Conservation (phyloP, 805 yeast genomes). For the Ogataea thermomethanolica region DNA sequence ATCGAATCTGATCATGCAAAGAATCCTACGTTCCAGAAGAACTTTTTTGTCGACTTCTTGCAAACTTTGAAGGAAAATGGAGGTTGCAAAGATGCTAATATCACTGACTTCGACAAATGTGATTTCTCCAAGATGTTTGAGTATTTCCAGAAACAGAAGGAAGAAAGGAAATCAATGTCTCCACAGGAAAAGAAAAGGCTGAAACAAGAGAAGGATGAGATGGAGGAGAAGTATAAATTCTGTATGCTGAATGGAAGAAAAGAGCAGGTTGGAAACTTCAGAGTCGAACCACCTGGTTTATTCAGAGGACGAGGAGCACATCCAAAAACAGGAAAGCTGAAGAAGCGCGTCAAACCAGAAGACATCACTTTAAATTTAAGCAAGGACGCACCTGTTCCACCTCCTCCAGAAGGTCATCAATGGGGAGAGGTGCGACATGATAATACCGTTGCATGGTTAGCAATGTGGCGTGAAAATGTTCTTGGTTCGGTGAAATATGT, state of each 20-base stretch:
- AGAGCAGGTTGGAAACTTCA: conserved; percentile 90
- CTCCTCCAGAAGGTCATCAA: conserved; percentile 78
- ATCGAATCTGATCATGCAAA: conserved; percentile 83
- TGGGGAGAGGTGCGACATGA: conserved; percentile 94
- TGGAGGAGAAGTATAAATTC: conserved; percentile 77
- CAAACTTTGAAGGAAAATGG: conserved; percentile 67
- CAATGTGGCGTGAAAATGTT: conserved; percentile 95
- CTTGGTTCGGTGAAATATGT: conserved; percentile 83
- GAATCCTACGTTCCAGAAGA: conserved; percentile 80
- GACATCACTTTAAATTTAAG: conserved; percentile 83
- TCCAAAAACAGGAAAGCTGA: conserved; percentile 90
- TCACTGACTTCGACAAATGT: conserved; percentile 60
- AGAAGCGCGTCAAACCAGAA: conserved; percentile 84
- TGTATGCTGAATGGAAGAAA: conserved; percentile 83
- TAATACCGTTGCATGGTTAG: conserved; percentile 90
- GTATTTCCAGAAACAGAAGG: conserved; percentile 64
- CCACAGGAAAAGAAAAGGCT: conserved; percentile 71
- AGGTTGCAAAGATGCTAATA: conserved; percentile 50
- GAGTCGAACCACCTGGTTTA: conserved; percentile 94
- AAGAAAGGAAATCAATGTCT: conserved; percentile 65
- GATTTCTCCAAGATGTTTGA: conserved; percentile 76
- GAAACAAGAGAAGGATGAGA: conserved; percentile 66
- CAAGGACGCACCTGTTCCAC: conserved; percentile 66
- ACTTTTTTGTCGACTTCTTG: conserved; percentile 78
- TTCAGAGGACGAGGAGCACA: conserved; percentile 97